Conservation (phyloP, 139 green algal species). For the Pleodorina starrii region DNA sequence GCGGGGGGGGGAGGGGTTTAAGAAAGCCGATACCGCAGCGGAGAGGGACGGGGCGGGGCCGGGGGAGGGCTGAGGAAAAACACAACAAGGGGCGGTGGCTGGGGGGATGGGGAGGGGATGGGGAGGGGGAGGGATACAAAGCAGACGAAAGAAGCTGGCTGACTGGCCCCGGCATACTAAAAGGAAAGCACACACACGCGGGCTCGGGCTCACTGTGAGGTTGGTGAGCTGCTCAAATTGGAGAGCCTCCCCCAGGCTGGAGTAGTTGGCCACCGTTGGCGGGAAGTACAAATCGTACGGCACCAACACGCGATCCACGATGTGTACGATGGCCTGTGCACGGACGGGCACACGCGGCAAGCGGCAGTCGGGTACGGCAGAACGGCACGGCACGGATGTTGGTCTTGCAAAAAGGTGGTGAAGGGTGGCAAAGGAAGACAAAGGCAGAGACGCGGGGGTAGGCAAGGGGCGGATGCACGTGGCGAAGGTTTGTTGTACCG, state of each 20-base stretch:
- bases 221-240: not conserved
- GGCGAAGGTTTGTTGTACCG: not conserved
- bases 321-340: not conserved
- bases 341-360: not conserved
- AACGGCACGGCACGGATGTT: not conserved
- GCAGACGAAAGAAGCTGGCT: too few relatives aligned
- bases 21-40: too few relatives aligned
- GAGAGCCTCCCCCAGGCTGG: not conserved
- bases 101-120: too few relatives aligned
- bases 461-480: too few relatives aligned
- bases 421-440: not conserved
- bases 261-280: not conserved
- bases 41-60: too few relatives aligned
- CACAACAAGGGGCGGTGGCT: too few relatives aligned
- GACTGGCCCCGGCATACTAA: too few relatives aligned
- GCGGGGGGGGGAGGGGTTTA: too few relatives aligned
- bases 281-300: not conserved
- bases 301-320: slow-evolving; percentile 26
- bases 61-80: too few relatives aligned
- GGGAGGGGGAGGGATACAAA: too few relatives aligned
- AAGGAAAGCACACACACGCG: too few relatives aligned
- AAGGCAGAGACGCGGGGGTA: not conserved
- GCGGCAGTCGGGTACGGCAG: not conserved
- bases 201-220: not conserved
- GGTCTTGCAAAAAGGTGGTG: not conserved